Evolutionary conservation across 495 filamentous ascomycete species (phyloP), one percentile per base, ranked within the genome.

Genomic region (Pseudotulostoma volvatum): DNA sequence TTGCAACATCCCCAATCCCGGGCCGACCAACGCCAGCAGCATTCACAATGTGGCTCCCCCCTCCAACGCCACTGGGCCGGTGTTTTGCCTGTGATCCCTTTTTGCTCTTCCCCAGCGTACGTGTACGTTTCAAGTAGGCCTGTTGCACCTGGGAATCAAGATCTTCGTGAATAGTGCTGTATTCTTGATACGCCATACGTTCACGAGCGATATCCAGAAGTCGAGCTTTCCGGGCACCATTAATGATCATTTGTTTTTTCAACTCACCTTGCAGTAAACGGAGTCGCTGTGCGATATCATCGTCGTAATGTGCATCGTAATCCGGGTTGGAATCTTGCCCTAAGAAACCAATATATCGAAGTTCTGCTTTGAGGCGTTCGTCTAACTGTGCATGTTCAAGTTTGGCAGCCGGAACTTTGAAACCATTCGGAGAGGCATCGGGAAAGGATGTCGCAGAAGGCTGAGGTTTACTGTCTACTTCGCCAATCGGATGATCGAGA

Each of bases 101-200:
- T 63, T 94, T 96, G 36, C 74, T 84, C 61, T 84, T 93, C 50
- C 83, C 81, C 61, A 95, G 76, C 3, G 82, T 93, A 19, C 90
- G 79, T n/a, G 84, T 93, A 31, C 90, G 81, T 66, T 96, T 96
- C 28, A 92, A 76, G 49, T 94, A 99, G 18, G 87, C 86, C 49
- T 84, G 76, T 51, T 95, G 83, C 36, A 99, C 88, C 57, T 99
- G 90, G 37, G 75, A 73, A 59, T 99, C 90, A 17, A 99, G 76
- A 54, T 96, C 90, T 50, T 99, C 90, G 42, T 88, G 77, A 51
- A 99, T 99, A 45, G 86, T 95, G 48, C 74, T 77, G 60, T 92
- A 99, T 54, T 99, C 90, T 46, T 96, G 90, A 54, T 83, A 72
- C 1, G 90, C 92, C 76, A 96, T 84, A 44, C 82, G 74, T 54